Evolutionary conservation across 495 filamentous ascomycete species (phyloP).

Genomic region (Niebla homalea): DNA sequence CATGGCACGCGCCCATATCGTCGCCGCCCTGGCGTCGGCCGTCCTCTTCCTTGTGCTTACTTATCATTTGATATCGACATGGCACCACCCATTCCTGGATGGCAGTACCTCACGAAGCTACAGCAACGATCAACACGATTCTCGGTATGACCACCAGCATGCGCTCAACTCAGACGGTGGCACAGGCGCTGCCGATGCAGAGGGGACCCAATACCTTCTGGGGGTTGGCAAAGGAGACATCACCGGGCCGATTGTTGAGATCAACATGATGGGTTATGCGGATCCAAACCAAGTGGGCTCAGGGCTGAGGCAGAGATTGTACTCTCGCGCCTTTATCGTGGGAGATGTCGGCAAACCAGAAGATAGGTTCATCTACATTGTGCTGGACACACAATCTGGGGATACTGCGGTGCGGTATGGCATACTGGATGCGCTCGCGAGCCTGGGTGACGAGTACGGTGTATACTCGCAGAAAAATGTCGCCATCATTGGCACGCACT

Average conservation of each 20-base stretch:
- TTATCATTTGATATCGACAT: conserved; percentile 19
- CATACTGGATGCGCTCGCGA: conserved; percentile 57
- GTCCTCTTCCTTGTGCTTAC: conserved; percentile 14
- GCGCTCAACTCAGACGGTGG: conserved; percentile 2
- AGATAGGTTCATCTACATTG: conserved; percentile 76
- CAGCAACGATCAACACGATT: background rate
- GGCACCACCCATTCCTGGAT: conserved; percentile 18
- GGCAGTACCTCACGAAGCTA: background rate
- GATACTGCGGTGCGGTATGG: conserved; percentile 85
- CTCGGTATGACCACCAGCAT: background rate
- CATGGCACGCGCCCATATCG: conserved; percentile 17
- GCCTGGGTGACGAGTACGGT: conserved; percentile 53
- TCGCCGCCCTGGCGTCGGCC: conserved; percentile 14
- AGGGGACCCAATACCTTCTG: conserved; percentile 54
- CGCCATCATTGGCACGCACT: conserved; percentile 86
- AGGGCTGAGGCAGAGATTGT: conserved; percentile 78
- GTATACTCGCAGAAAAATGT: conserved; percentile 74
- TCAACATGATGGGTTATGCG: conserved; percentile 90
- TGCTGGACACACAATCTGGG: conserved; percentile 77
- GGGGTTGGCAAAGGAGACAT: conserved; percentile 92
- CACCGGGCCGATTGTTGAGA: conserved; percentile 86
- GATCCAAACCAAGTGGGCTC: conserved; percentile 73
- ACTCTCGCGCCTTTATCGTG: conserved; percentile 84
- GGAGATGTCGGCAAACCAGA: conserved; percentile 49
- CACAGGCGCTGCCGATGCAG: conserved; percentile 10